Evolutionary conservation across 352 stramenopile genomes (phyloP).

Genomic region (Albugo laibachii): DNA sequence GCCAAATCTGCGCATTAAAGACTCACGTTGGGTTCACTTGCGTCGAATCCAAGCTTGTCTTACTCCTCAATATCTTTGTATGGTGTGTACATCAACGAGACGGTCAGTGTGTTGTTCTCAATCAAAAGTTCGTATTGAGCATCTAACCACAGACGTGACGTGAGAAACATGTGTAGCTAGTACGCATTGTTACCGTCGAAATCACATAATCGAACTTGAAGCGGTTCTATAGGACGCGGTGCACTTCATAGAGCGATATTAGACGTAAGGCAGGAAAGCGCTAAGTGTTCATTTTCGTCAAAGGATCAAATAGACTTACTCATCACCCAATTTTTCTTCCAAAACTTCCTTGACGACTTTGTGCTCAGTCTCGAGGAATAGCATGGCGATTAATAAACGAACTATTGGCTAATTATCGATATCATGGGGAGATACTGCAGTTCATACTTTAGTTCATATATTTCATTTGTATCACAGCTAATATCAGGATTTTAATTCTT

Average conservation of each 20-base stretch:
- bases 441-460: no score
- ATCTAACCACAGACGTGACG: slow-evolving; percentile 15
- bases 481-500: no score
- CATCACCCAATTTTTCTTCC: slow-evolving; percentile 37
- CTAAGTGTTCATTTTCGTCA: no score
- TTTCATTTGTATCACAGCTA: no score
- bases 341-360: slow-evolving; percentile 80
- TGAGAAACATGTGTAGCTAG: background rate
- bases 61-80: slow-evolving; percentile 52
- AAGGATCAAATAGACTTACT: slow-evolving; percentile 24
- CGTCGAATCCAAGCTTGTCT: background rate
- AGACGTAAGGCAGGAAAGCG: no score
- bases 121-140: slow-evolving; percentile 74
- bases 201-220: slow-evolving; percentile 65
- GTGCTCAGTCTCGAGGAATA: slow-evolving; percentile 74
- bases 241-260: slow-evolving; percentile 16
- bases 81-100: slow-evolving; percentile 61
- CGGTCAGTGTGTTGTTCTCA: slow-evolving; percentile 28
- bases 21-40: background rate
- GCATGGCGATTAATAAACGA: slow-evolving; percentile 15
- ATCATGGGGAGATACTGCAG: no score
- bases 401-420: no score
- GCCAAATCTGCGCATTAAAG: slow-evolving; percentile 20
- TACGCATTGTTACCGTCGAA: slow-evolving; percentile 44
- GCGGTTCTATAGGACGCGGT: slow-evolving; percentile 41